Conservation (phyloP, 2,329 filamentous ascomycete species). For the Ophiostoma ips region DNA sequence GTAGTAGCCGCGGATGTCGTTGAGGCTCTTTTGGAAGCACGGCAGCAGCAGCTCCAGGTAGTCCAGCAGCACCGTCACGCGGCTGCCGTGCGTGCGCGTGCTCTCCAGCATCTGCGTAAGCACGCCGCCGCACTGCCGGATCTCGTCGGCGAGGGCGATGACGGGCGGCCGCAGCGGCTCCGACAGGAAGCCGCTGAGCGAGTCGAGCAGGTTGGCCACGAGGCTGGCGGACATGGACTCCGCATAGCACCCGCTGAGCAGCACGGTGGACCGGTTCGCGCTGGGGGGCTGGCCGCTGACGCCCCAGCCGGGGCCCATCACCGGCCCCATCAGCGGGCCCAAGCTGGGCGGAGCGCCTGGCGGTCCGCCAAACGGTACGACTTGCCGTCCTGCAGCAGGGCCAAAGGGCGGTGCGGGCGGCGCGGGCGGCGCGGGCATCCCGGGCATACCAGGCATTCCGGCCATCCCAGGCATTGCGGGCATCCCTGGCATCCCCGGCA, state of each 20-base stretch:
- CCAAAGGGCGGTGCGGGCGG: background rate
- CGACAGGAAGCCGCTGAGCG: slow-evolving; percentile 31
- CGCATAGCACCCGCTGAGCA: slow-evolving; percentile 38
- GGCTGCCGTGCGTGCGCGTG: slow-evolving; percentile 35
- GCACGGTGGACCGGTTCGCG: slow-evolving; percentile 14
- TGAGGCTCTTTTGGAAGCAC: slow-evolving; percentile 36
- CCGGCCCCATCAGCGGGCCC: background rate
- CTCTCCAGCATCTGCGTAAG: slow-evolving; percentile 42
- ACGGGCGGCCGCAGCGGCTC: slow-evolving; percentile 33
- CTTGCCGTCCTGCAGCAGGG: background rate
- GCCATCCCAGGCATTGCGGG: no score
- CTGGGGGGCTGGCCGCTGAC: background rate
- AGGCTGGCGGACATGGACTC: slow-evolving; percentile 40
- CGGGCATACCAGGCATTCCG: no score
- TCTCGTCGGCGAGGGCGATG: slow-evolving; percentile 32
- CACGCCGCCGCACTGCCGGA: slow-evolving; percentile 28
- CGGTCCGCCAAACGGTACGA: background rate
- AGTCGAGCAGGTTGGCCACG: slow-evolving; percentile 33
- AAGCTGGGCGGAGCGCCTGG: no score
- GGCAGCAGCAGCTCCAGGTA: slow-evolving; percentile 44
- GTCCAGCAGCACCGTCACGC: slow-evolving; percentile 37
- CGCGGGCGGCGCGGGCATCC: no score
- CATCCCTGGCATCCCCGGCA: no score
- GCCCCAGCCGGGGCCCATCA: background rate
- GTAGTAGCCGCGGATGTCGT: slow-evolving; percentile 38